phyloP scores from a whole-genome alignment of 2,329 filamentous ascomycete species.

The Colletotrichum endophyticum region DNA sequence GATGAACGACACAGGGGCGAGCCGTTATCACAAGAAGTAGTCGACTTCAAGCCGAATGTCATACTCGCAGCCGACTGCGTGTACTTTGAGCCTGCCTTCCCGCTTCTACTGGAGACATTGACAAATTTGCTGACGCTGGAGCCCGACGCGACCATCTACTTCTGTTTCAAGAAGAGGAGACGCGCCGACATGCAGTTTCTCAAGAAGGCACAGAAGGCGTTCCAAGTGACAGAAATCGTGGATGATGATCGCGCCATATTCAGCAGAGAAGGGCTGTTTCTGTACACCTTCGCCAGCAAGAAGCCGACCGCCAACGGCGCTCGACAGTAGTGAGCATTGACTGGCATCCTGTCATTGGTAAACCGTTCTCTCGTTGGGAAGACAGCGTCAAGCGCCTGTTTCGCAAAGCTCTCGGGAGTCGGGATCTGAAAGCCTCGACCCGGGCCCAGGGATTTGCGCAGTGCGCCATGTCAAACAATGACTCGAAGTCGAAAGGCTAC shows the following conservation, averaged over 20 bases:
- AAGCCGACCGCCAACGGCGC: background rate
- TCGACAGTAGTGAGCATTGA: background rate
- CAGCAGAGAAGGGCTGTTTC: constrained; percentile 62
- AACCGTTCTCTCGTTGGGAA: background rate
- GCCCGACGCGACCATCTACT: constrained; percentile 69
- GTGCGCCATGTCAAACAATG: background rate
- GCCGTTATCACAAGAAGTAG: constrained; percentile 56
- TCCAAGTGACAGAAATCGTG: constrained; percentile 64
- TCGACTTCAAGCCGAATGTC: constrained; percentile 70
- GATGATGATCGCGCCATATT: constrained; percentile 66
- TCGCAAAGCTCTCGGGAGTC: background rate
- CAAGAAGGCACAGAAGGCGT: constrained; percentile 71
- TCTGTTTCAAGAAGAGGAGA: constrained; percentile 94
- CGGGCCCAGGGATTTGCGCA: background rate
- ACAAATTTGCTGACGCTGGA: constrained; percentile 75
- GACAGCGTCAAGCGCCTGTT: background rate
- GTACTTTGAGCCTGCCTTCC: constrained; percentile 96
- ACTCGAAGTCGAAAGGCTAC: background rate
- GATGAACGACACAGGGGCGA: constrained; percentile 57
- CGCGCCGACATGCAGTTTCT: constrained; percentile 80
- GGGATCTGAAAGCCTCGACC: background rate
- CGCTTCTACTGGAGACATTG: constrained; percentile 81
- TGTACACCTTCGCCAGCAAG: constrained; percentile 61
- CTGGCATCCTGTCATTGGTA: background rate
- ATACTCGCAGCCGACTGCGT: constrained; percentile 96